phyloP scores from a whole-genome alignment of 1,139 yeast species.

The Barnettozyma hawaiiensis region DNA sequence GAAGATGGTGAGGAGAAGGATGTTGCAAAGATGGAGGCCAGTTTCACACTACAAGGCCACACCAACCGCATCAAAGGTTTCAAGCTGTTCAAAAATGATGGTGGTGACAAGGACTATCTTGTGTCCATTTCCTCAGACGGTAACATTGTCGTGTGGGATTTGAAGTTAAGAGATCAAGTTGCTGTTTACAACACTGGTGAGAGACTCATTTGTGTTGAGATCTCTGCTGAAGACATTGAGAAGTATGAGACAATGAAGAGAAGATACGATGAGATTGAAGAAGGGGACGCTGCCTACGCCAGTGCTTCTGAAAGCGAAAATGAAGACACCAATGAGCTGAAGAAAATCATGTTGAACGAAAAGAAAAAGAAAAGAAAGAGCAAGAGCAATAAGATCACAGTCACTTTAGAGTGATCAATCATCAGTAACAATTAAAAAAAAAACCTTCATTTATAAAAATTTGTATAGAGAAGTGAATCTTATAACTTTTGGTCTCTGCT shows the following conservation, averaged over 20 bases:
- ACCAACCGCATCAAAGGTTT: constrained; percentile 80
- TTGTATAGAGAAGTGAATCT: background rate
- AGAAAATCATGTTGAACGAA: constrained; percentile 32
- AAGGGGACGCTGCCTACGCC: constrained; percentile 32
- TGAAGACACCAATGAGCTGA: constrained; percentile 38
- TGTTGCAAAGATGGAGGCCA: constrained; percentile 35
- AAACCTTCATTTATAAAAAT: background rate
- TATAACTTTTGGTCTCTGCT: constrained; percentile 35
- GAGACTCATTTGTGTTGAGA: constrained; percentile 78
- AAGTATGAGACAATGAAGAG: constrained; percentile 67
- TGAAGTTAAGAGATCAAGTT: constrained; percentile 62
- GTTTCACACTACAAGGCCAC: constrained; percentile 67
- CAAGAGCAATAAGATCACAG: constrained; percentile 43
- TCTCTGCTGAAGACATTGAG: constrained; percentile 76
- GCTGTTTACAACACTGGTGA: constrained; percentile 94
- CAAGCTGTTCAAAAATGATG: constrained; percentile 43
- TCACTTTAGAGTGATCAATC: constrained; percentile 45
- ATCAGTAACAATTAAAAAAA: background rate
- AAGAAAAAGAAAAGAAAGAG: constrained; percentile 41
- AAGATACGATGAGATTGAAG: constrained; percentile 42
- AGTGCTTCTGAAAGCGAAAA: constrained; percentile 60
- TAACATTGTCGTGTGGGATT: constrained; percentile 84
- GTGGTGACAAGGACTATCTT: constrained; percentile 44
- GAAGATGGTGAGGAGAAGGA: constrained; percentile 19
- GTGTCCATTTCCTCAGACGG: constrained; percentile 92